Conservation (phyloP, 2,329 filamentous ascomycete genomes). For the Metarhizium sp. region DNA sequence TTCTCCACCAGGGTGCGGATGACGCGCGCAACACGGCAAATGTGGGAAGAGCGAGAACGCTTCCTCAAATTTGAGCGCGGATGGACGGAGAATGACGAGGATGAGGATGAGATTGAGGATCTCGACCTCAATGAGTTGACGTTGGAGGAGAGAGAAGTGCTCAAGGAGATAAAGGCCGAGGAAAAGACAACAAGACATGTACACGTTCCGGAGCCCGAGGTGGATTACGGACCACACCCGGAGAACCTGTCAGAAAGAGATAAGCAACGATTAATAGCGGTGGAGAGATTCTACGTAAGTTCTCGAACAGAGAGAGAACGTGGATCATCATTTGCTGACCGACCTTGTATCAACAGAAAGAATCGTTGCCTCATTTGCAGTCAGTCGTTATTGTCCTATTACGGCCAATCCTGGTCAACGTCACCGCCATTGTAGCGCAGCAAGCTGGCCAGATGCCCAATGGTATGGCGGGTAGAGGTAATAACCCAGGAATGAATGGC, state of each 20-base stretch:
- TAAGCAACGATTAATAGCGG: conserved; percentile 56
- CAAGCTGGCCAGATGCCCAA: conserved; percentile 38
- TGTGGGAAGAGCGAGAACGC: conserved; percentile 88
- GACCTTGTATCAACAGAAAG: conserved; percentile 37
- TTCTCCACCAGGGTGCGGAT: conserved; percentile 87
- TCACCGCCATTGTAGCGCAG: conserved; percentile 71
- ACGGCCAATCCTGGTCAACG: conserved; percentile 78
- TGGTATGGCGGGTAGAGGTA: conserved; percentile 28
- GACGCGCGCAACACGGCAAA: conserved; percentile 80
- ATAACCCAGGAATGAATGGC: conserved; percentile 30
- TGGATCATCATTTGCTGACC: background rate
- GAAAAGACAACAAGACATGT: conserved; percentile 17
- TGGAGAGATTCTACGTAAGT: conserved; percentile 82
- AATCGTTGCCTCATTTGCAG: conserved; percentile 76
- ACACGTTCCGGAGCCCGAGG: conserved; percentile 15
- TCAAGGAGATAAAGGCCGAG: conserved; percentile 29
- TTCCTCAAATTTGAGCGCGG: conserved; percentile 90
- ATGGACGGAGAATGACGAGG: conserved; percentile 52
- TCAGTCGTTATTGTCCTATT: conserved; percentile 88
- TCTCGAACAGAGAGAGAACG: background rate
- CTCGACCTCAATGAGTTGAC: conserved; percentile 36
- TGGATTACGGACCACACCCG: conserved; percentile 38
- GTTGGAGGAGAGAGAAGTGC: conserved; percentile 30
- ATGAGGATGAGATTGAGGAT: conserved; percentile 36
- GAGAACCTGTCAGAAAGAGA: conserved; percentile 41